phyloP scores from a whole-genome alignment of 2,329 filamentous ascomycete species.

The Endocalyx cinctus region DNA sequence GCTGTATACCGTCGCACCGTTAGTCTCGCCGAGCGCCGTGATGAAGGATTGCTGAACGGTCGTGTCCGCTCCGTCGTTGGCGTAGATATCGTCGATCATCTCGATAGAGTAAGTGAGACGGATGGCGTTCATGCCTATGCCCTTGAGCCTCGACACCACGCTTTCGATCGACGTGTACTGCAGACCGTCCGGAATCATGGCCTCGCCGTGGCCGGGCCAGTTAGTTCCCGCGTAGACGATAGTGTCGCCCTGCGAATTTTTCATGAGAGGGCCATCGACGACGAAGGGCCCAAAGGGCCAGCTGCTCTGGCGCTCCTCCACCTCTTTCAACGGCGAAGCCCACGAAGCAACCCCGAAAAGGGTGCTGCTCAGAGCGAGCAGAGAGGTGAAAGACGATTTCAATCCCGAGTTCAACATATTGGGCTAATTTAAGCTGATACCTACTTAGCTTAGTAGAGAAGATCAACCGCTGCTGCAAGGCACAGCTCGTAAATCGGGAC shows the following conservation, averaged over 20 bases:
- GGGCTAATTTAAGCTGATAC: background rate
- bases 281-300: slow-evolving; percentile 31
- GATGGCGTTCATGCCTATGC: slow-evolving; percentile 58
- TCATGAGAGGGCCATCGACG: slow-evolving; percentile 37
- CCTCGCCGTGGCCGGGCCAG: slow-evolving; percentile 57
- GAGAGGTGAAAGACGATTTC: slow-evolving; percentile 14
- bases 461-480: too few species aligned
- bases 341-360: slow-evolving; percentile 12
- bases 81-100: slow-evolving; percentile 56
- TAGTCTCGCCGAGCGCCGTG: slow-evolving; percentile 43
- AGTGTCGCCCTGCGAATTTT: slow-evolving; percentile 35
- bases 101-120: slow-evolving; percentile 61
- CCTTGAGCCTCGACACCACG: slow-evolving; percentile 53
- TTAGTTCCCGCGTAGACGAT: slow-evolving; percentile 53
- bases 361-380: slow-evolving; percentile 19
- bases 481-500: slow-evolving; percentile 2
- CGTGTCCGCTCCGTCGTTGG: slow-evolving; percentile 42
- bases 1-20: slow-evolving; percentile 46
- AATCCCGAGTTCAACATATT: slow-evolving; percentile 14
- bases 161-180: slow-evolving; percentile 54
- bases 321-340: slow-evolving; percentile 15
- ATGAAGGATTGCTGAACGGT: slow-evolving; percentile 40
- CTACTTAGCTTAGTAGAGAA: too few species aligned
- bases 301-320: slow-evolving; percentile 10
- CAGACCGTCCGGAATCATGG: slow-evolving; percentile 62